These are phyloP conservation scores for Alternaria consortialis DNA, from an alignment of 2,329 filamentous ascomycete species.

Conservation along the genomic window DNA sequence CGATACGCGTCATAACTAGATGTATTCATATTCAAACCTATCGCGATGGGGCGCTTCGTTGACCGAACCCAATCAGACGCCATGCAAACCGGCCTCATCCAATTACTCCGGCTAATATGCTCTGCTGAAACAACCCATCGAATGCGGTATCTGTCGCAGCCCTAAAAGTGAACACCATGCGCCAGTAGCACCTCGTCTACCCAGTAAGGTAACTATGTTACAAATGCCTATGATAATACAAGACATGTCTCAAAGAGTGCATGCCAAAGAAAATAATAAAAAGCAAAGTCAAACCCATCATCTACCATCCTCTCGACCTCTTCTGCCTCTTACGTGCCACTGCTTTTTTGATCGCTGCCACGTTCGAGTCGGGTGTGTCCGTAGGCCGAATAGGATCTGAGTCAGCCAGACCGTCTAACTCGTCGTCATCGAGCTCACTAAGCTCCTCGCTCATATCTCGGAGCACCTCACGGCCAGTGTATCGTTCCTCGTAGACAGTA, in stretches of 20 bases:
- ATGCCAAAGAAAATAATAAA: slow-evolving; percentile 17
- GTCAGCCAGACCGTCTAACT: slow-evolving; percentile 70
- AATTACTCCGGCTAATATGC: slow-evolving; percentile 33
- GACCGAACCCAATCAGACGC: slow-evolving; percentile 15
- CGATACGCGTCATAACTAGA: not conserved
- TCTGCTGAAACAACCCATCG: slow-evolving; percentile 19
- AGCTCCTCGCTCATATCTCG: slow-evolving; percentile 83
- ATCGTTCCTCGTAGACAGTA: slow-evolving; percentile 76
- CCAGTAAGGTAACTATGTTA: slow-evolving; percentile 27
- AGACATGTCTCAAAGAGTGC: slow-evolving; percentile 16
- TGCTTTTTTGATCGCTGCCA: slow-evolving; percentile 39
- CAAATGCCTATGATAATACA: slow-evolving; percentile 33
- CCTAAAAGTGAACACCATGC: slow-evolving; percentile 19
- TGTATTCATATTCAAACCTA: slow-evolving; percentile 8
- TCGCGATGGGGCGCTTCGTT: slow-evolving; percentile 11
- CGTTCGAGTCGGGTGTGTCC: slow-evolving; percentile 37
- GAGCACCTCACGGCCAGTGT: slow-evolving; percentile 75
- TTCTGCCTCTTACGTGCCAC: slow-evolving; percentile 44
- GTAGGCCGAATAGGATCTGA: slow-evolving; percentile 41
- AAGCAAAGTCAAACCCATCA: slow-evolving; percentile 1
- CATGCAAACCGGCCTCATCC: slow-evolving; percentile 11
- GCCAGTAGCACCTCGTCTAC: slow-evolving; percentile 22
- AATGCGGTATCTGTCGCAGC: slow-evolving; percentile 6
- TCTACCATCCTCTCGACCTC: slow-evolving; percentile 35
- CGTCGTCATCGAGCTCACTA: slow-evolving; percentile 91